Evolutionary conservation across 139 green algal genomes (phyloP).

Genomic region (Tetradesmus lagerheimii): DNA sequence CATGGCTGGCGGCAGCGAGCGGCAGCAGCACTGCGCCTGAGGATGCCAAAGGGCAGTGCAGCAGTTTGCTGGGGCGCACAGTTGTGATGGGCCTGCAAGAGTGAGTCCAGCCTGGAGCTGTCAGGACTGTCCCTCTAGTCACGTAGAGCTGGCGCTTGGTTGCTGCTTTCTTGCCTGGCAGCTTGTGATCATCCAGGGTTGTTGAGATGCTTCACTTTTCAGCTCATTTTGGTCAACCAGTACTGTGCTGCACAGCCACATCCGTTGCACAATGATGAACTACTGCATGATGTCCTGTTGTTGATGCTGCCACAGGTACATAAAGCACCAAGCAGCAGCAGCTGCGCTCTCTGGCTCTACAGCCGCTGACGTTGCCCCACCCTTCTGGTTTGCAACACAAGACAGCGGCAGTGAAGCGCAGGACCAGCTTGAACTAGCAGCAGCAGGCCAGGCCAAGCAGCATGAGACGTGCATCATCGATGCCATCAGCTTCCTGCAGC

Average conservation of each 20-base stretch:
- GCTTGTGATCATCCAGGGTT: neutral
- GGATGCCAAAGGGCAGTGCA: constrained; percentile 11
- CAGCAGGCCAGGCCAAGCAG: neutral
- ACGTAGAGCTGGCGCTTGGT: neutral
- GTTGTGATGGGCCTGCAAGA: neutral
- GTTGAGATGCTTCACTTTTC: neutral
- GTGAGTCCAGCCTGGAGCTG: constrained; percentile 6
- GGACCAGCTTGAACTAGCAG: neutral
- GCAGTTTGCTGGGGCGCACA: constrained; percentile 3
- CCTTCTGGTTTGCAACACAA: neutral
- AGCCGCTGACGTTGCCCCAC: neutral
- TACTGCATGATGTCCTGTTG: neutral
- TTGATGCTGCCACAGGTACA: neutral
- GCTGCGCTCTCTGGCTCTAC: neutral
- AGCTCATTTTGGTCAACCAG: no score
- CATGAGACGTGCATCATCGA: constrained; percentile 14
- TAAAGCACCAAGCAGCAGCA: constrained; percentile 6
- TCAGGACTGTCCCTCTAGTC: neutral
- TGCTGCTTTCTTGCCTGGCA: neutral
- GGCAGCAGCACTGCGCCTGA: neutral
- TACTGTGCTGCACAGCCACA: neutral
- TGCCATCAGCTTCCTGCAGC: constrained; percentile 24
- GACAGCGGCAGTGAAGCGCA: neutral
- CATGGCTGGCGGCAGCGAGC: constrained; percentile 20
- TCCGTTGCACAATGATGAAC: neutral